These are phyloP conservation scores for Chaetomium globosum DNA, from an alignment of 2,329 filamentous ascomycete species.

Conservation along the genomic window DNA sequence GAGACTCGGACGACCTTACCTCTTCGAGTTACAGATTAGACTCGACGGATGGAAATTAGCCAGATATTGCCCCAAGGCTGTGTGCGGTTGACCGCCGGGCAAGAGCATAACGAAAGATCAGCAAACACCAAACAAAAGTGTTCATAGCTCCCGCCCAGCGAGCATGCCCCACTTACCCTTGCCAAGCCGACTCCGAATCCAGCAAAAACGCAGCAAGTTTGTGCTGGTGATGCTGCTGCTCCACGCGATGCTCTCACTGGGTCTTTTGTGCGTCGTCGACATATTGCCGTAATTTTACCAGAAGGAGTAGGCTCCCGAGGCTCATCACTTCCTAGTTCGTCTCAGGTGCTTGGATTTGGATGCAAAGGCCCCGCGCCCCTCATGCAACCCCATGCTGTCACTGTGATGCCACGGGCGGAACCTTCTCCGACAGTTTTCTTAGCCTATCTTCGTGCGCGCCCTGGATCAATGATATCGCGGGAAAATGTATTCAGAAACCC, in stretches of 20 bases:
- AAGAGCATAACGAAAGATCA: conserved; percentile 27
- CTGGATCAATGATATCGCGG: too few relatives aligned
- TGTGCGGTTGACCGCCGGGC: conserved; percentile 23
- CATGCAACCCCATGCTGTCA: conserved; percentile 20
- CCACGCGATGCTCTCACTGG: not conserved
- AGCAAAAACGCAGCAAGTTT: conserved; percentile 10
- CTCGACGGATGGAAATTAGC: conserved; percentile 6
- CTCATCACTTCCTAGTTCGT: conserved; percentile 19
- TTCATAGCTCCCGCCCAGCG: not conserved
- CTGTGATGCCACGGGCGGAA: conserved; percentile 1
- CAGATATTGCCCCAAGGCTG: not conserved
- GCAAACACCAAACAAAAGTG: conserved; percentile 28
- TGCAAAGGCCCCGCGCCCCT: conserved; percentile 13
- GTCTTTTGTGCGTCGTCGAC: not conserved
- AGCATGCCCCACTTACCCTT: conserved; percentile 22
- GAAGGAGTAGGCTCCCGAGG: not conserved
- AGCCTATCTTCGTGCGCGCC: not conserved
- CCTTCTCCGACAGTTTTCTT: not conserved
- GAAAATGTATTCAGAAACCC: not conserved
- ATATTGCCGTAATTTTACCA: not conserved
- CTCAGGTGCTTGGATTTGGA: conserved; percentile 10
- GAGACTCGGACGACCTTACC: not conserved
- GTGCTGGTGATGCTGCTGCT: not conserved
- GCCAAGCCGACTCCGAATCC: conserved; percentile 19
- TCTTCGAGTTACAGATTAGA: too few relatives aligned